These are phyloP conservation scores for Geotrichum candidum DNA, from an alignment of 1,139 yeast genomes.

Conservation along the genomic window DNA sequence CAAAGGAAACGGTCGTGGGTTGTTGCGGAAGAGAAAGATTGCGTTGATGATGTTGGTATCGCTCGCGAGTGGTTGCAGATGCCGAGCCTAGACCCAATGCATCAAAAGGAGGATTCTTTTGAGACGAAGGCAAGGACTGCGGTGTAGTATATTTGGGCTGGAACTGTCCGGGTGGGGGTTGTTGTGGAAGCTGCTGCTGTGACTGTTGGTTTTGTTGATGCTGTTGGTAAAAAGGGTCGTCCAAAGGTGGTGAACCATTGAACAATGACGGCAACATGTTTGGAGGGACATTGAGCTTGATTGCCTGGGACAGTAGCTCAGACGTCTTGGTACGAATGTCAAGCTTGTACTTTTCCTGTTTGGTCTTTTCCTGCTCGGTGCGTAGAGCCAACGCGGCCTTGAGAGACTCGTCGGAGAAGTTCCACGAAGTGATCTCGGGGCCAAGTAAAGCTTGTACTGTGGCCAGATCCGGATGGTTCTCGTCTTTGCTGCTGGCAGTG, in stretches of 20 bases:
- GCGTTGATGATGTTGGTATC: constrained; percentile 26
- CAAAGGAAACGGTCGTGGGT: constrained; percentile 21
- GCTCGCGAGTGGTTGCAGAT: constrained; percentile 19
- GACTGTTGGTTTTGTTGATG: constrained; percentile 3
- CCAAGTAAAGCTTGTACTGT: constrained; percentile 43
- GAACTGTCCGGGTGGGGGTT: neutral
- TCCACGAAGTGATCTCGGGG: constrained; percentile 49
- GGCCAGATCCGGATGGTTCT: constrained; percentile 6
- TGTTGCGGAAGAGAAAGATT: constrained; percentile 27
- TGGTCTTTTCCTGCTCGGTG: constrained; percentile 75
- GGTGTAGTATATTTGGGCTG: neutral
- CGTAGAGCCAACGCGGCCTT: constrained; percentile 58
- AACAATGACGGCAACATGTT: constrained; percentile 62
- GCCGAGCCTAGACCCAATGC: constrained; percentile 10
- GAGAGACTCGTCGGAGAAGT: constrained; percentile 57
- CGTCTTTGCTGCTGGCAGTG: constrained; percentile 1
- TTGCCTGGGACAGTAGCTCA: constrained; percentile 57
- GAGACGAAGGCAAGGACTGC: neutral
- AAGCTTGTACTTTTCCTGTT: constrained; percentile 68
- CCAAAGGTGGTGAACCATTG: constrained; percentile 17
- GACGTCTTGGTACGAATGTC: constrained; percentile 59
- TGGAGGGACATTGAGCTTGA: constrained; percentile 60
- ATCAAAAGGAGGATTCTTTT: constrained; percentile 15
- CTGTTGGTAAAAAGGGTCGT: neutral
- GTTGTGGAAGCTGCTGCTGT: neutral